A percentile compares a stretch with the other conserved stretches of the same genome.
phyloP scores from a whole-genome alignment of 1,284 basidiomycete species.

The Ustilago tritici region DNA sequence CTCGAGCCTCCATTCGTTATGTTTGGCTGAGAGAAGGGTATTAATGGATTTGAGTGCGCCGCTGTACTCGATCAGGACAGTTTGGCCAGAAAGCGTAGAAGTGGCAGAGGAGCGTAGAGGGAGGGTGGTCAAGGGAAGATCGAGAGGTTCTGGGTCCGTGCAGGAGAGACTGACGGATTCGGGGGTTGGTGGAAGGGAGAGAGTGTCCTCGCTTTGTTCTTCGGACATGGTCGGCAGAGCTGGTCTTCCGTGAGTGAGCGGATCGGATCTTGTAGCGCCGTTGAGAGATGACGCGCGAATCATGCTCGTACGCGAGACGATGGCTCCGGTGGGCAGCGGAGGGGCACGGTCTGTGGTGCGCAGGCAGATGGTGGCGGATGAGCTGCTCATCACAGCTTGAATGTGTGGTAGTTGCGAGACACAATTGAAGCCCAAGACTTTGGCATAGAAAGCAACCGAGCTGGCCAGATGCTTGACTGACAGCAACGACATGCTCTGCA shows the following conservation, averaged over 20 bases:
- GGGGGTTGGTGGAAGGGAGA: constrained; percentile 20
- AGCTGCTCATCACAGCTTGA: constrained; percentile 38
- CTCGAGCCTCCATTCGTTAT: constrained; percentile 37
- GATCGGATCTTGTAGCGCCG: not conserved
- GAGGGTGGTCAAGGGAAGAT: constrained; percentile 16
- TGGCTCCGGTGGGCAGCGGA: constrained; percentile 16
- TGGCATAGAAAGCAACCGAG: constrained; percentile 39
- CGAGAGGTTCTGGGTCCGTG: constrained; percentile 23
- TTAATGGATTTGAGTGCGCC: constrained; percentile 37
- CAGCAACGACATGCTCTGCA: constrained; percentile 32
- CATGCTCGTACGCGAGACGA: constrained; percentile 14
- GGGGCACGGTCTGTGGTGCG: constrained; percentile 25
- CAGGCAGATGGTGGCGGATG: constrained; percentile 34
- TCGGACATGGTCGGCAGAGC: constrained; percentile 25
- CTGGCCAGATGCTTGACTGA: constrained; percentile 31
- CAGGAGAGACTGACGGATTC: constrained; percentile 22
- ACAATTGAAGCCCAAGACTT: constrained; percentile 37
- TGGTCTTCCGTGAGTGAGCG: constrained; percentile 7
- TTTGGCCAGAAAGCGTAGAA: constrained; percentile 21
- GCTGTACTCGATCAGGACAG: constrained; percentile 33
- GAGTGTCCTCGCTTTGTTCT: constrained; percentile 3
- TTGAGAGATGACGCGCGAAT: not conserved
- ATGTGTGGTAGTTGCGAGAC: constrained; percentile 23
- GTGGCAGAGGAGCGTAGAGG: constrained; percentile 17
- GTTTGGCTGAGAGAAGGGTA: constrained; percentile 24